These are phyloP conservation scores for Pleurozium schreberi DNA, from an alignment of 225 moss, liverwort and hornwort genomes.

Conservation along the genomic window DNA sequence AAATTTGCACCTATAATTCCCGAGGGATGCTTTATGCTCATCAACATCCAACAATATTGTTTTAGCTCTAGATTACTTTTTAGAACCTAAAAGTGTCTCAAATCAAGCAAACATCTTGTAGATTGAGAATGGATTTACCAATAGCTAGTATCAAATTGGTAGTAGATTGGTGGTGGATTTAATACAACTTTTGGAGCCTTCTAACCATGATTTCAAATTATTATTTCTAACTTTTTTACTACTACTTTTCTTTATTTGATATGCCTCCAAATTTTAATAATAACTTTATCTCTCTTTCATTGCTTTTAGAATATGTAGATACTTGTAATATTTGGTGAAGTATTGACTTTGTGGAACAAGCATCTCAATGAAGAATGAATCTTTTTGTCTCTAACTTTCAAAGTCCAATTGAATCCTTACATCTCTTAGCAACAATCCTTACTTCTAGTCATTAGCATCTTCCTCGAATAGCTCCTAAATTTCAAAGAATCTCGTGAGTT, in stretches of 20 bases:
- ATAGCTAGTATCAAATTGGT: not conserved
- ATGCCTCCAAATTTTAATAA: too few species aligned
- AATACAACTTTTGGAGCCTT: not conserved
- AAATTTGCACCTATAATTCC: not conserved
- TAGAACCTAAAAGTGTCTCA: accelerated
- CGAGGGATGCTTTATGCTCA: accelerated
- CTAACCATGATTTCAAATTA: not conserved
- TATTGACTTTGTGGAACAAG: not conserved
- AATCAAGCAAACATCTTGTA: accelerated
- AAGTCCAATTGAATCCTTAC: too few species aligned
- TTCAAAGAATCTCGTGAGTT: accelerated
- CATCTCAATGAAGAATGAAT: accelerated
- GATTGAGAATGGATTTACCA: not conserved
- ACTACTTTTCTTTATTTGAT: too few species aligned
- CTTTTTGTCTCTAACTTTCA: too few species aligned
- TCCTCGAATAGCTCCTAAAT: accelerated
- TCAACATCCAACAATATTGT: not conserved
- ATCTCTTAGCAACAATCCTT: too few species aligned
- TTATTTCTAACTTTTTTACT: not conserved
- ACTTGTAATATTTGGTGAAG: not conserved
- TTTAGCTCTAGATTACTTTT: not conserved
- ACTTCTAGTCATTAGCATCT: too few species aligned
- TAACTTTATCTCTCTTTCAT: not conserved
- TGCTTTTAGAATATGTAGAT: accelerated
- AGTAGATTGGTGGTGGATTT: not conserved